phyloP scores from a whole-genome alignment of 208 protist species.

The Angomonas ambiguus region DNA sequence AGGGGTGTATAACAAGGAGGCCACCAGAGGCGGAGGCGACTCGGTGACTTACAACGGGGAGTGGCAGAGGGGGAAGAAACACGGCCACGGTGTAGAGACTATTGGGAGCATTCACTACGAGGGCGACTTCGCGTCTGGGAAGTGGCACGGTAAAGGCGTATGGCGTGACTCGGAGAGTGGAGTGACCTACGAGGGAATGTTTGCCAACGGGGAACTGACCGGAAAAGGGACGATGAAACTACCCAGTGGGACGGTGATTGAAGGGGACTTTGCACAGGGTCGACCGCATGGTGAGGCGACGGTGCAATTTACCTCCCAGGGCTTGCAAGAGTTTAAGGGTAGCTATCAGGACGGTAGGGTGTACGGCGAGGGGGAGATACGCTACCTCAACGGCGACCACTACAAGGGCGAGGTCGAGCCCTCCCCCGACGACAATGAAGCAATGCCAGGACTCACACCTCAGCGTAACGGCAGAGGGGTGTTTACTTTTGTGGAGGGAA shows the following conservation, averaged over 20 bases:
- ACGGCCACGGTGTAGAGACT: constrained; percentile 42
- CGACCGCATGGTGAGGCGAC: constrained; percentile 33
- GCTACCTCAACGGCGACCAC: constrained; percentile 63
- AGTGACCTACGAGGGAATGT: constrained; percentile 42
- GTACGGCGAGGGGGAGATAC: constrained; percentile 30
- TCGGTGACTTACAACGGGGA: constrained; percentile 41
- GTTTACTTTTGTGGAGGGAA: constrained; percentile 74
- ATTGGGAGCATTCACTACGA: constrained; percentile 35
- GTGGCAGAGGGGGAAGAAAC: constrained; percentile 41
- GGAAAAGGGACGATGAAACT: constrained; percentile 41
- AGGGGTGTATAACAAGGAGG: constrained; percentile 30
- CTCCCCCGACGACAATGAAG: constrained; percentile 10
- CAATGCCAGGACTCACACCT: constrained; percentile 21
- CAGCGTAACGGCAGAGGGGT: constrained; percentile 63
- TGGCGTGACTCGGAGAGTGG: constrained; percentile 18
- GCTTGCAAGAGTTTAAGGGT: constrained; percentile 35
- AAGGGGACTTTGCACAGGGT: constrained; percentile 57
- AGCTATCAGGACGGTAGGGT: constrained; percentile 36
- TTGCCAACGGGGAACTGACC: constrained; percentile 29
- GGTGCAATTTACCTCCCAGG: constrained; percentile 15
- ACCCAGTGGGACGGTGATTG: constrained; percentile 56
- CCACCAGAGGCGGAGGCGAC: constrained; percentile 9
- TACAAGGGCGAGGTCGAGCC: constrained; percentile 65
- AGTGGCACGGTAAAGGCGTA: constrained; percentile 48
- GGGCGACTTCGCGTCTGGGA: constrained; percentile 51